Evolutionary conservation across 768 basidiomycete species (phyloP), one percentile per base, ranked within the genome.

Genomic region (Trametes cubensis): DNA sequence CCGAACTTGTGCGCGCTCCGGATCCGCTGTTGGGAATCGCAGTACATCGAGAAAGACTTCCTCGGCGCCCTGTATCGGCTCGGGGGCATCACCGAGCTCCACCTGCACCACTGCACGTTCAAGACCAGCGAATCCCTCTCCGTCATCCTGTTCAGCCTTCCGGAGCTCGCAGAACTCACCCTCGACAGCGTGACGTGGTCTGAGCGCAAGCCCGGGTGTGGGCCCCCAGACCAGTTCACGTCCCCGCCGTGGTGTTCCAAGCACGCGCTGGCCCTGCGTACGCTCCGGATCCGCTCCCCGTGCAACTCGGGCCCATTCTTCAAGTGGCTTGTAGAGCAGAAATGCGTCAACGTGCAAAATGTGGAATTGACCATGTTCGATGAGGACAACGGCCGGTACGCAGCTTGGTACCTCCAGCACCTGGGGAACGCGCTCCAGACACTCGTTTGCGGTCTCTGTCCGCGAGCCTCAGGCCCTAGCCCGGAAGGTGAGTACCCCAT

Each of bases 291-390:
- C 10, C 44, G 58, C 58, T 44, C 51, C 26, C 58, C 58, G 18
- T 59, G 28, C 58, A 50, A 59, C 26, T 59, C 44, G 15, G 49
- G 21, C n/a, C 49, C 41, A 14, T 6, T 59, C 5, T 59, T 59
- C 28, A n/a, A 20, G 49, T 59, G 58, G 58, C 58, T 59, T 17
- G 6, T 4, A 13, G 18, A n/a, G 28, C 49, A 38, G n/a, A 10
- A 23, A 40, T 41, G 40, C 28, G 8, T 59, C 13, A 8, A 13
- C 18, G 58, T 59, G 41, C 49, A 49, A 26, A 41, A 44, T 17
- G 41, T 59, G n/a, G 58, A 51, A 26, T 50, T 59, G 18, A 23
- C 51, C 28, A 49, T 41, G 41, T 59, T 51, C 41, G 49, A 51
- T 20, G 4, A 45, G 20, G 20, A 30, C 26, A 59, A 59, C 41